phyloP scores from a whole-genome alignment of 2,329 filamentous ascomycete genomes.

The Venturia asperata region DNA sequence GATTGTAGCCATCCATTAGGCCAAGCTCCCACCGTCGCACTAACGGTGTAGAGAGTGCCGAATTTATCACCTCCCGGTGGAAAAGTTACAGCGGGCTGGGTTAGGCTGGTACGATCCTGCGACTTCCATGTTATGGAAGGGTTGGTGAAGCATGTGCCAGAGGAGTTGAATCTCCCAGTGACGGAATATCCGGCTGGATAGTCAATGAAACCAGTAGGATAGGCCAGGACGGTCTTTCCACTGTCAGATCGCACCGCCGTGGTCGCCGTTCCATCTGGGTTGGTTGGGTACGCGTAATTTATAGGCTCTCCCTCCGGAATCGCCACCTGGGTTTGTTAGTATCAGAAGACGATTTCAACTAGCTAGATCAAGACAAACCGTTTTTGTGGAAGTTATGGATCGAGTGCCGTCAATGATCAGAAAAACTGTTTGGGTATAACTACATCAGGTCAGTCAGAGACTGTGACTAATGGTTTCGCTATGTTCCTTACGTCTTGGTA shows the following conservation, averaged over 20 bases:
- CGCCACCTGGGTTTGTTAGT: not conserved
- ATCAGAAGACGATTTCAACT: not conserved
- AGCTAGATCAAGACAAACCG: not conserved
- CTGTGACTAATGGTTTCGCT: not conserved
- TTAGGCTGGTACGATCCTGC: not conserved
- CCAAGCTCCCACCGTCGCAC: not conserved
- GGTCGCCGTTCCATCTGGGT: not conserved
- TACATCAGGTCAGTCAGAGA: not conserved
- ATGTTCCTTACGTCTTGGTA: not conserved
- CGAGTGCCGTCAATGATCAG: not conserved
- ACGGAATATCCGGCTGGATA: not conserved
- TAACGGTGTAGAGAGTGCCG: not conserved
- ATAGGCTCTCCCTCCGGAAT: not conserved
- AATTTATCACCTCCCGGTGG: not conserved
- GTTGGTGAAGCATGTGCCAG: slow-evolving; percentile 6
- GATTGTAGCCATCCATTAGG: not conserved
- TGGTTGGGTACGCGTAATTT: not conserved
- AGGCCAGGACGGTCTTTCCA: not conserved
- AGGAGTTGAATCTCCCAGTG: not conserved
- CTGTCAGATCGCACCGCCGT: not conserved
- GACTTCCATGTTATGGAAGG: slow-evolving; percentile 7
- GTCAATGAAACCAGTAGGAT: not conserved
- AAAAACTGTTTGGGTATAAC: not conserved
- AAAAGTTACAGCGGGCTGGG: not conserved
- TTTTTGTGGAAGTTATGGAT: not conserved